Evolutionary conservation across 805 yeast genomes (phyloP).

Genomic region (Zygoascus flipseniorum): DNA sequence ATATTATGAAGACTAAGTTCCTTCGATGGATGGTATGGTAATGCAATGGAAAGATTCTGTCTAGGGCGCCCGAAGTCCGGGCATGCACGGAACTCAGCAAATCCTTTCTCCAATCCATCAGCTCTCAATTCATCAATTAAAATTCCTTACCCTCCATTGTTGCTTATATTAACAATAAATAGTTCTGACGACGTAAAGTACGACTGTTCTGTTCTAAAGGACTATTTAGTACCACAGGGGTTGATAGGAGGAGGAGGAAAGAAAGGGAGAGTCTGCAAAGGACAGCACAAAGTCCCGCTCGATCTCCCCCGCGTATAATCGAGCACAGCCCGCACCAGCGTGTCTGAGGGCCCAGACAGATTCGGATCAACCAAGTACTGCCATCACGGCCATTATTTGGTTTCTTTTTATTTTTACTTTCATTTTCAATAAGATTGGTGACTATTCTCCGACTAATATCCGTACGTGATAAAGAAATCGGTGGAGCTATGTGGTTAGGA

Average conservation of each 20-base stretch:
- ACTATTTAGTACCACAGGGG: background rate
- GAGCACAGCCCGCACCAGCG: background rate
- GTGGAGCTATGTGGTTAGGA: no score
- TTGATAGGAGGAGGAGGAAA: conserved; percentile 1
- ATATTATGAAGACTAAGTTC: no score
- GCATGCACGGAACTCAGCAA: no score
- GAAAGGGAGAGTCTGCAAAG: conserved; percentile 5
- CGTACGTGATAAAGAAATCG: no score
- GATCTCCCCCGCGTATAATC: background rate
- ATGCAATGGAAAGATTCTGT: no score
- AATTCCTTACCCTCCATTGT: conserved; percentile 8
- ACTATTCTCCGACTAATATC: no score
- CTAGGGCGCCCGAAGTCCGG: no score
- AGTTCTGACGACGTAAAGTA: background rate
- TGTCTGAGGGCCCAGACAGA: no score
- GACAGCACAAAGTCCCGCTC: conserved; percentile 5
- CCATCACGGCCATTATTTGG: no score
- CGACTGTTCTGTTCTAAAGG: background rate
- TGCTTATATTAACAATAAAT: background rate
- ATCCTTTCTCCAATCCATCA: background rate
- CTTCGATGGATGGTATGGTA: no score
- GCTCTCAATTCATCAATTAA: background rate
- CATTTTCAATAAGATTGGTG: no score
- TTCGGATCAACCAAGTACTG: background rate
- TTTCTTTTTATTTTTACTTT: no score